phyloP scores from a whole-genome alignment of 2,329 filamentous ascomycete genomes.

The Talaromyces atroroseus region DNA sequence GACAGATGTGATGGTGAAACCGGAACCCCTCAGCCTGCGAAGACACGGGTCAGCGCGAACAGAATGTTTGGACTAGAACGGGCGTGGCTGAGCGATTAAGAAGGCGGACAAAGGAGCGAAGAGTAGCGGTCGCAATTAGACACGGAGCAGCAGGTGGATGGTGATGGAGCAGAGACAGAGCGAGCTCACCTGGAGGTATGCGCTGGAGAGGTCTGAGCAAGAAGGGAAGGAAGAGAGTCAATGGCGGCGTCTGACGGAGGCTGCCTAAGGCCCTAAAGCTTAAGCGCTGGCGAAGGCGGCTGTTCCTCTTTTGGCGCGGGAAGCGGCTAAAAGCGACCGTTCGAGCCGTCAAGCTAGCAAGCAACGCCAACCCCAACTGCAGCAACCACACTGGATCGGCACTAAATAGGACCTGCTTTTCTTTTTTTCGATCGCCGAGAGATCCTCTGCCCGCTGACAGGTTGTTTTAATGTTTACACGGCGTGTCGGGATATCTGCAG shows the following conservation, averaged over 20 bases:
- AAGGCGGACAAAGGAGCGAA: neutral
- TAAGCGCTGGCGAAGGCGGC: neutral
- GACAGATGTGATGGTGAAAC: neutral
- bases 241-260: too few species aligned
- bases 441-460: neutral
- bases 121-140: neutral
- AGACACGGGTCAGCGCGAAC: conserved; percentile 6
- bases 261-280: neutral
- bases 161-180: neutral
- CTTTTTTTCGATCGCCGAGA: neutral
- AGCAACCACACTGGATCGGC: too few species aligned
- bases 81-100: neutral
- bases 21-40: conserved; percentile 4
- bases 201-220: neutral
- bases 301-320: neutral
- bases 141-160: neutral
- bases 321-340: neutral
- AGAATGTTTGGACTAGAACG: neutral
- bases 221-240: neutral
- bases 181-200: neutral
- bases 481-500: neutral
- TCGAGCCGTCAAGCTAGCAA: neutral
- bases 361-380: too few species aligned
- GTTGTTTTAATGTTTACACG: neutral
- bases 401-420: neutral